Conservation (phyloP, 2,329 filamentous ascomycete genomes). For the Harringtonia lauricola region DNA sequence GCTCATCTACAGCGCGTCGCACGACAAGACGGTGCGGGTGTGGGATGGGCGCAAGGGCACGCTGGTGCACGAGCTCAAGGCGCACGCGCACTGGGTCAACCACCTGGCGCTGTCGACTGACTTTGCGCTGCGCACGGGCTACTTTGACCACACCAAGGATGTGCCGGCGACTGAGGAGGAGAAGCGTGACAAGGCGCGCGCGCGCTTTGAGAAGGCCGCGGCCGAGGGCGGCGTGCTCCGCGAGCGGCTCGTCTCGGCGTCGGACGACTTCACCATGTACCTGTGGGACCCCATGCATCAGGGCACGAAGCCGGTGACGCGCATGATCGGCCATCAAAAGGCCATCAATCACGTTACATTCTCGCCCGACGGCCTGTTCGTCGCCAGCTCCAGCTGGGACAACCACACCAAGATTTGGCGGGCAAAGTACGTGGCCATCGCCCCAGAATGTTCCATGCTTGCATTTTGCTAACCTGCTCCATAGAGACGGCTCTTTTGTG, state of each 20-base stretch:
- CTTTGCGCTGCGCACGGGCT: slow-evolving; percentile 75
- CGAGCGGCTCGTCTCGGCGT: slow-evolving; percentile 76
- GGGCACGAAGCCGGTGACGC: slow-evolving; percentile 73
- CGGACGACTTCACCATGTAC: slow-evolving; percentile 91
- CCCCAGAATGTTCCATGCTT: too few relatives aligned
- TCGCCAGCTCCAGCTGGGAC: slow-evolving; percentile 85
- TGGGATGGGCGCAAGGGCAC: slow-evolving; percentile 78
- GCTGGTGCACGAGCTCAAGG: slow-evolving; percentile 59
- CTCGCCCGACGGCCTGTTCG: slow-evolving; percentile 76
- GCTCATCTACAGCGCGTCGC: slow-evolving; percentile 70
- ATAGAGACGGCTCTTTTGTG: slow-evolving; percentile 63
- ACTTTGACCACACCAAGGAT: slow-evolving; percentile 67
- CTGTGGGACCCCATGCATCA: slow-evolving; percentile 73
- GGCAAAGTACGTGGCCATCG: slow-evolving; percentile 45
- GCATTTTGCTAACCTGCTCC: too few relatives aligned
- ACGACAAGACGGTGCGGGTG: slow-evolving; percentile 86
- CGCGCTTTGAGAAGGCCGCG: slow-evolving; percentile 78
- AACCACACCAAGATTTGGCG: slow-evolving; percentile 94
- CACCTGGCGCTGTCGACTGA: slow-evolving; percentile 90
- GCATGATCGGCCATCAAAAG: slow-evolving; percentile 90
- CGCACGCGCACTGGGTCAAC: slow-evolving; percentile 90
- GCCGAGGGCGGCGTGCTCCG: slow-evolving; percentile 64
- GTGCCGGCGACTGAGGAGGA: slow-evolving; percentile 58
- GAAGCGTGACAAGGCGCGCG: slow-evolving; percentile 63
- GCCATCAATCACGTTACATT: slow-evolving; percentile 94